Evolutionary conservation across 805 yeast species (phyloP), one percentile per base, ranked within the genome.

Genomic region (Phaffomyces opuntiae): DNA sequence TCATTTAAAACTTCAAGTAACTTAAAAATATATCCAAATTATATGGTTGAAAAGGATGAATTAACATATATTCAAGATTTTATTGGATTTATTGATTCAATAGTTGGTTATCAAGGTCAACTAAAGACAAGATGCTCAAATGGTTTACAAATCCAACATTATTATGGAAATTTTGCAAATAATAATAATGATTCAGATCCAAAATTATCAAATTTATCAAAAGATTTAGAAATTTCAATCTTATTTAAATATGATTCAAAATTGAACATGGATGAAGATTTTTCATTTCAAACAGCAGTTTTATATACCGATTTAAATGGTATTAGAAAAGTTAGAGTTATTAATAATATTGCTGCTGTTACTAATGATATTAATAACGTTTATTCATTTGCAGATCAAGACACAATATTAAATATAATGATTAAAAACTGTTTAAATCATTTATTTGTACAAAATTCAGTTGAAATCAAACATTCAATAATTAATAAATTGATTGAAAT

Each of bases 231-330:
- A 6, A 62, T 87, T 40, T 83, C 87, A 9, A 82, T 87, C 2
- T 72, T 87, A 43, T 78, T 91, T 55, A 74, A 73, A 40, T 84
- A 87, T 57, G 96, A 89, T 58, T 88, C 88, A 4, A 79, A 78
- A 49, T 68, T 88, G 32, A 77, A 81, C 47, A 70, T 84, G 2
- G 78, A 78, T 49, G 72, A 75, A 35, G 96, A 89, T 62, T 85
- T 87, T 21, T 93, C 88, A 62, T 87, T 91, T 69, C 99, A 93
- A 65, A 84, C 87, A 2, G 97, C 98, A 0, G 54, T 93, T 26
- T 68, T 93, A 45, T 91, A 89, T 61, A 90, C 97, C 0, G 85
- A 88, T 40, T 59, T 72, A 2, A 72, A 73, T 40, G 99, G 99
- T 21, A 65, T 72, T 9, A 71, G 97, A 53, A 83, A 87, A 55